phyloP scores from a whole-genome alignment of 768 basidiomycete species.

The Rhodosporidiobolus sp. region DNA sequence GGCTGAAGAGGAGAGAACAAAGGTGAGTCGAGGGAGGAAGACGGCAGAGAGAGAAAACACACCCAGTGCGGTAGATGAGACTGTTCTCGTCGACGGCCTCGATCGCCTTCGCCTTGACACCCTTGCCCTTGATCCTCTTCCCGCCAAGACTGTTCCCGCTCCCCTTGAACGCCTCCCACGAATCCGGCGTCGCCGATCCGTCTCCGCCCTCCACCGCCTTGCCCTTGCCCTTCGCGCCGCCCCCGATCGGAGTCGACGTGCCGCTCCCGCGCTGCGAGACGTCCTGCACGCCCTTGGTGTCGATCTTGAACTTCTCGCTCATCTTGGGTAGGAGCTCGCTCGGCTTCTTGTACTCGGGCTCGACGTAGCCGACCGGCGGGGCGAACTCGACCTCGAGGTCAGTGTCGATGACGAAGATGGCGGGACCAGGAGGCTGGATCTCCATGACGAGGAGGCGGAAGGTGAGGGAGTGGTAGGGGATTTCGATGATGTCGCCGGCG shows the following conservation, averaged over 20 bases:
- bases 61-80: conserved; percentile 91
- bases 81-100: conserved; percentile 75
- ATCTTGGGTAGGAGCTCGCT: conserved; percentile 75
- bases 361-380: conserved; percentile 76
- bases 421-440: conserved; percentile 74
- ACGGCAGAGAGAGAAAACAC: conserved; percentile 48
- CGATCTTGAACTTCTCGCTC: conserved; percentile 95
- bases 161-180: conserved; percentile 84
- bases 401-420: conserved; percentile 86
- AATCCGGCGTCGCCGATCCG: conserved; percentile 7
- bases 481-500: conserved; percentile 96
- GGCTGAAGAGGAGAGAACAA: conserved; percentile 54
- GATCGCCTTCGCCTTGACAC: conserved; percentile 74
- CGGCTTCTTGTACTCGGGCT: conserved; percentile 67
- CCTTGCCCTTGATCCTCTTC: conserved; percentile 91
- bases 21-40: neutral
- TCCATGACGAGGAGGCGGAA: conserved; percentile 98
- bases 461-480: conserved; percentile 90
- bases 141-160: conserved; percentile 86
- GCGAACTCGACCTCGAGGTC: conserved; percentile 99
- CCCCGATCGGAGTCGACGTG: conserved; percentile 62
- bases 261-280: conserved; percentile 32
- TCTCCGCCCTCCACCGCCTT: conserved; percentile 29
- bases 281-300: conserved; percentile 51
- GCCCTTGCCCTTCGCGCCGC: conserved; percentile 65